Evolutionary conservation across 441 rosid species (phyloP), one percentile per base, ranked within the genome.

Genomic region (Omphalea diandra): DNA sequence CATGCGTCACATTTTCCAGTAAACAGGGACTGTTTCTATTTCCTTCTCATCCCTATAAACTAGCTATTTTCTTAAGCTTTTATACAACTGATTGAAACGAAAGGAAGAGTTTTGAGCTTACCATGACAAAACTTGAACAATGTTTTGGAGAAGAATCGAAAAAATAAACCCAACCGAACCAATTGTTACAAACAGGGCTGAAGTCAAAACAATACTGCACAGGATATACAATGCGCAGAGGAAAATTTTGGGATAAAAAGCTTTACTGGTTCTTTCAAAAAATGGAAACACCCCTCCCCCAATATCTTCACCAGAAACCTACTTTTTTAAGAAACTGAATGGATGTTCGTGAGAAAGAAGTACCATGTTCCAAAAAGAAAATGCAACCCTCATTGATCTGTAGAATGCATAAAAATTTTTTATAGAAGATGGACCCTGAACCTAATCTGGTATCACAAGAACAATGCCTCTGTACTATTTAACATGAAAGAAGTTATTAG

Each of bases 21-120:
- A 17, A 18, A 67, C 10, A 36, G 3, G 60, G 31, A 35, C 49
- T 22, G 26, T 33, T 50, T 65, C 58, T 49, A 14, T 17, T 53
- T 36, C 22, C 47, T 54, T 66, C 26, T 53, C 61, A 17, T 53
- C 22, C 22, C 50, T 36, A 35, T 4, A 4, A 40, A 56, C 36
- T 3, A 24, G 44, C 18, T 4, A 18, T 40, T 15, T 10, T 52
- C 7, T 29, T 5, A 20, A 22, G 47, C 1, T 22, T 61, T 61
- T 2, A 61, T 38, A 10, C 4, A 11, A 22, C 12, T 17, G 24
- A 38, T 36, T 3, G 18, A n/a, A 32, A 65, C 5, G 0, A 22
- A n/a, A 40, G 12, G 41, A 41, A 40, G 40, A 29, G 18, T 2
- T 41, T 17, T 60, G n/a, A 60, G 40, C 67, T 70, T 60, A 61